These are phyloP conservation scores for Cornus florida DNA, from an alignment of 148 eudicot species.

Conservation along the genomic window DNA sequence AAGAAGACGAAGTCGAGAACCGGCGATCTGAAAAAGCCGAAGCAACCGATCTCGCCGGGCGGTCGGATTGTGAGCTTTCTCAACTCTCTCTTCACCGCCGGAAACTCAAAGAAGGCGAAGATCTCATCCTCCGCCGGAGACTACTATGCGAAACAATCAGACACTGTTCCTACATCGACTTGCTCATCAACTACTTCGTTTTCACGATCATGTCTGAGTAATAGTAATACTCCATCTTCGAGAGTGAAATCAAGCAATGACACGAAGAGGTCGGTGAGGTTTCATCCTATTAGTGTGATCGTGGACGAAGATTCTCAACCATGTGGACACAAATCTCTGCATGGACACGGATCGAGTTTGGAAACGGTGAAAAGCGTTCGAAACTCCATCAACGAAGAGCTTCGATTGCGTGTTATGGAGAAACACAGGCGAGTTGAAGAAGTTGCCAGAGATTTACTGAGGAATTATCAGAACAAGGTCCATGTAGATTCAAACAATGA, in stretches of 20 bases:
- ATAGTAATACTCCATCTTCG: slow-evolving; percentile 50
- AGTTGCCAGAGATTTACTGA: slow-evolving; percentile 61
- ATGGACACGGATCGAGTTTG: not conserved
- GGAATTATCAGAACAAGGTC: slow-evolving; percentile 38
- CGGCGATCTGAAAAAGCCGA: slow-evolving; percentile 73
- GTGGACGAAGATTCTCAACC: slow-evolving; percentile 31
- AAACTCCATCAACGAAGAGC: slow-evolving; percentile 22
- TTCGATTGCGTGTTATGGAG: slow-evolving; percentile 40
- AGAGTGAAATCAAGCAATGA: slow-evolving; percentile 29
- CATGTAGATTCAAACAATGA: slow-evolving; percentile 29
- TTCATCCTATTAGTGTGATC: slow-evolving; percentile 34
- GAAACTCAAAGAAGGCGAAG: slow-evolving; percentile 41
- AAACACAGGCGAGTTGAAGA: slow-evolving; percentile 62
- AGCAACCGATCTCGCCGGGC: slow-evolving; percentile 90
- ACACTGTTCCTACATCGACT: slow-evolving; percentile 29
- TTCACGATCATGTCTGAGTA: slow-evolving; percentile 60
- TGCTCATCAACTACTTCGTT: slow-evolving; percentile 58
- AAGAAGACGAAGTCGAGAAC: slow-evolving; percentile 30
- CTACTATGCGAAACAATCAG: slow-evolving; percentile 2
- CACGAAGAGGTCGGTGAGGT: slow-evolving; percentile 48
- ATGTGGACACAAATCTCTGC: slow-evolving; percentile 18
- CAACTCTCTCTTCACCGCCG: slow-evolving; percentile 61
- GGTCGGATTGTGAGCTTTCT: slow-evolving; percentile 71
- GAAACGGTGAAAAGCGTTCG: not conserved
- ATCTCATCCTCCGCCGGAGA: slow-evolving; percentile 18